Conservation (phyloP, 805 yeast genomes). For the Yamadazyma olivae region DNA sequence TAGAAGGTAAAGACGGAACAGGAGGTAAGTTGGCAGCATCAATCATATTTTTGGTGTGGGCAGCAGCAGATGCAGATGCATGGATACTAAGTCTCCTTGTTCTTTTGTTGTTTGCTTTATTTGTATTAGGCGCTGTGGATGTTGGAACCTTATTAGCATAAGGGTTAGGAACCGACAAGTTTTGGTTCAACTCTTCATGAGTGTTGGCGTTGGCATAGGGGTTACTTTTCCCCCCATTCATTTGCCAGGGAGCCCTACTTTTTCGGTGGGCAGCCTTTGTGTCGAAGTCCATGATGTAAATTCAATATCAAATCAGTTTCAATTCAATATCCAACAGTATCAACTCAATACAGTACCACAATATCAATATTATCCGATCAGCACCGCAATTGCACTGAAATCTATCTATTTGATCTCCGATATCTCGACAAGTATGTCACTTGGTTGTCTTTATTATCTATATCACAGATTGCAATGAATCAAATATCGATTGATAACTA, state of each 20-base stretch:
- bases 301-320: not conserved
- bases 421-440: too few species aligned
- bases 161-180: not conserved
- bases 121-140: not conserved
- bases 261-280: conserved; percentile 31
- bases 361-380: too few species aligned
- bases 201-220: conserved; percentile 26
- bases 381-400: too few species aligned
- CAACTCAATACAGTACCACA: too few species aligned
- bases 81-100: conserved; percentile 35
- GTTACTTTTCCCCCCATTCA: conserved; percentile 14
- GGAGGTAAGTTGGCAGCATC: conserved; percentile 30
- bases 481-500: too few species aligned
- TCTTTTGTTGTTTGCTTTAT: conserved; percentile 5
- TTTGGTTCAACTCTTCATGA: not conserved
- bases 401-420: too few species aligned
- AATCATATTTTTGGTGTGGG: conserved; percentile 19
- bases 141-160: not conserved
- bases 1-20: conserved; percentile 19
- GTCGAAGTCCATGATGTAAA: conserved; percentile 34
- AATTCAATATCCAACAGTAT: not conserved
- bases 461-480: too few species aligned
- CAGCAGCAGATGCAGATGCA: conserved; percentile 35
- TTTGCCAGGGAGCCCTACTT: conserved; percentile 44
- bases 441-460: too few species aligned